Evolutionary conservation across 2,329 filamentous ascomycete genomes (phyloP).

Genomic region (Trichoderma pleuroti): DNA sequence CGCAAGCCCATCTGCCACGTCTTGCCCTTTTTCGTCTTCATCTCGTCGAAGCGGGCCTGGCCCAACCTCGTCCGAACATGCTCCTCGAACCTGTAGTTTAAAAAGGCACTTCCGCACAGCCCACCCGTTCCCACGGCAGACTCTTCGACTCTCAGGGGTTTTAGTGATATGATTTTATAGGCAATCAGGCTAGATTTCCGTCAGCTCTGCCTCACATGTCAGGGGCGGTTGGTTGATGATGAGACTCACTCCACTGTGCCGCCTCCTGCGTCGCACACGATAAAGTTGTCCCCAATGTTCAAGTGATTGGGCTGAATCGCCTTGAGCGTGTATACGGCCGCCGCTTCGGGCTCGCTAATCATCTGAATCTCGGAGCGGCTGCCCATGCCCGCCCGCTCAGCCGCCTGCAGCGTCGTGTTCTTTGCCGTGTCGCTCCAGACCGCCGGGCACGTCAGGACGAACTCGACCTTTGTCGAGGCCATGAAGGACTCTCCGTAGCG

Average conservation of each 20-base stretch:
- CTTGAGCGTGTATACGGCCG: conserved; percentile 75
- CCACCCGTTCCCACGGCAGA: conserved; percentile 76
- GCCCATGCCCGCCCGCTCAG: conserved; percentile 76
- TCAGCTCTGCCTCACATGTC: neutral
- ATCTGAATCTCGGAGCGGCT: conserved; percentile 67
- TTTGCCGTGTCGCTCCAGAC: conserved; percentile 86
- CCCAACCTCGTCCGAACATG: conserved; percentile 68
- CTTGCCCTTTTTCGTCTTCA: conserved; percentile 74
- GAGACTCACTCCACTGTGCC: conserved; percentile 61
- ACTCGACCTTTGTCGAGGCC: conserved; percentile 70
- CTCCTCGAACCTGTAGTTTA: conserved; percentile 79
- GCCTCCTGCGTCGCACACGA: conserved; percentile 61
- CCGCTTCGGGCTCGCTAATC: conserved; percentile 77
- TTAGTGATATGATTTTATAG: conserved; percentile 73
- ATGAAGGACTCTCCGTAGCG: conserved; percentile 78
- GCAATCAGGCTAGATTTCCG: conserved; percentile 56
- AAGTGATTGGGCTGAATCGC: conserved; percentile 74
- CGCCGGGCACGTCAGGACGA: conserved; percentile 76
- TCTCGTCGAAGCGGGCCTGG: conserved; percentile 63
- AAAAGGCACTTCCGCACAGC: conserved; percentile 72
- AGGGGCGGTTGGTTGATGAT: neutral
- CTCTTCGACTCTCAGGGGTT: conserved; percentile 70
- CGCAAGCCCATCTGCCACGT: conserved; percentile 76
- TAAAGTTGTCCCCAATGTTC: conserved; percentile 63
- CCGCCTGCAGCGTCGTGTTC: conserved; percentile 74